Evolutionary conservation across 257 asterid species (phyloP).

Genomic region (Ajuga chamaepitys): DNA sequence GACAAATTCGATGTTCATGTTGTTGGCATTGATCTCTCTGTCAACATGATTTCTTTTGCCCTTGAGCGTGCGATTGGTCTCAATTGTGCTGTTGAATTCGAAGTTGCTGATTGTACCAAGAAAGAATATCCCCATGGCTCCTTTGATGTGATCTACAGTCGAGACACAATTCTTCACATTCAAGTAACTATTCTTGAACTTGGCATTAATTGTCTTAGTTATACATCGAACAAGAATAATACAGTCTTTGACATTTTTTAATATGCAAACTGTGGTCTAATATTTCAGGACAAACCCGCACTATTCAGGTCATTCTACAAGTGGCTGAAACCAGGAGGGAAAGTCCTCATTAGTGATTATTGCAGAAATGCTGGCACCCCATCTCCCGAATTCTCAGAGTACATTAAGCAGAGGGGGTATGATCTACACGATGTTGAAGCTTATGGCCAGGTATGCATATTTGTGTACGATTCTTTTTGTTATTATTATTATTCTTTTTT

Average conservation of each 20-base stretch:
- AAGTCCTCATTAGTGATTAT: slow-evolving; percentile 83
- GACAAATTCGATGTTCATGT: slow-evolving; percentile 81
- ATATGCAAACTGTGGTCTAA: background rate
- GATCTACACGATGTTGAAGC: slow-evolving; percentile 76
- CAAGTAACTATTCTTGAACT: slow-evolving; percentile 33
- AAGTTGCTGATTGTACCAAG: slow-evolving; percentile 96
- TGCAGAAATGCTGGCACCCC: slow-evolving; percentile 76
- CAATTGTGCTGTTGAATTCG: slow-evolving; percentile 87
- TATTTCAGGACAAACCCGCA: slow-evolving; percentile 84
- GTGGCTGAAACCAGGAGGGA: slow-evolving; percentile 99
- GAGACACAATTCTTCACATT: slow-evolving; percentile 94
- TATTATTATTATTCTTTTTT: background rate
- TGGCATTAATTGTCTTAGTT: too few relatives aligned
- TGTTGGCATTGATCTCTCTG: slow-evolving; percentile 85
- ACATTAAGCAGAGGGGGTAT: slow-evolving; percentile 87
- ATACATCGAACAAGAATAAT: too few relatives aligned
- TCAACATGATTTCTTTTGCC: slow-evolving; percentile 95
- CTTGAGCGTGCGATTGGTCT: slow-evolving; percentile 89
- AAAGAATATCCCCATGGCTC: slow-evolving; percentile 70
- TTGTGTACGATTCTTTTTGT: background rate
- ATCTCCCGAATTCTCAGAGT: slow-evolving; percentile 58
- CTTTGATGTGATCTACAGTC: slow-evolving; percentile 87
- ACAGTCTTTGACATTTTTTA: background rate
- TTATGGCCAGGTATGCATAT: slow-evolving; percentile 63
- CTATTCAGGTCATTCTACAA: slow-evolving; percentile 79